Percentiles rank a stretch among this genome's conserved stretches.
Evolutionary conservation across 2,329 filamentous ascomycete species (phyloP).

Genomic region (Talaromyces albobiverticillius): DNA sequence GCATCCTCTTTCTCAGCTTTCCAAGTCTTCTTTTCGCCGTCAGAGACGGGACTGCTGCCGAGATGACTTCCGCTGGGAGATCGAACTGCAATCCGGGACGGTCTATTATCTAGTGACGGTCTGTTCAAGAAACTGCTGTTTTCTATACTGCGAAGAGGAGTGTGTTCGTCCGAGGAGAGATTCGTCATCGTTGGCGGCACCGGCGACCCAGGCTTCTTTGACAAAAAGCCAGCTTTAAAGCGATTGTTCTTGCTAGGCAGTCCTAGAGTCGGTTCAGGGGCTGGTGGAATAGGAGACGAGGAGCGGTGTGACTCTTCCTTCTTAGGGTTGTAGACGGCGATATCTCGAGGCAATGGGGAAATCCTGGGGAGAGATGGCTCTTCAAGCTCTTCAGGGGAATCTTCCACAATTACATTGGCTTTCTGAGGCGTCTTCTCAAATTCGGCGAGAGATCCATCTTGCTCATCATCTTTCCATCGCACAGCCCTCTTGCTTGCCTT

Average conservation of each 20-base stretch:
- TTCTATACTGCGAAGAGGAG: conserved; percentile 55
- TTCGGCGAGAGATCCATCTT: conserved; percentile 81
- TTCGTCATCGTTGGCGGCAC: conserved; percentile 58
- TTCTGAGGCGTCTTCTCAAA: conserved; percentile 88
- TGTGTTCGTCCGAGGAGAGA: conserved; percentile 55
- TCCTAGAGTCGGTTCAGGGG: conserved; percentile 58
- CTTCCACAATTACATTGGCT: conserved; percentile 56
- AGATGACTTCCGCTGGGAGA: conserved; percentile 36
- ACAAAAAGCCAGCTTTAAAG: conserved; percentile 85
- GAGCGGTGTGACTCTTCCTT: conserved; percentile 36
- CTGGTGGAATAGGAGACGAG: conserved; percentile 57
- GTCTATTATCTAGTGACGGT: conserved; percentile 40
- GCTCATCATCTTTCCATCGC: conserved; percentile 87
- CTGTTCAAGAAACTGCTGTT: conserved; percentile 49
- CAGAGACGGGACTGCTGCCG: conserved; percentile 37
- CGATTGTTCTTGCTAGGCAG: conserved; percentile 66
- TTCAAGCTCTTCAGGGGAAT: conserved; percentile 51
- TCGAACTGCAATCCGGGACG: conserved; percentile 36
- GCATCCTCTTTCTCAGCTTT: conserved; percentile 50
- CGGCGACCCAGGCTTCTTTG: conserved; percentile 68
- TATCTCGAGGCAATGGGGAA: conserved; percentile 47
- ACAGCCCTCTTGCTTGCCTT: conserved; percentile 76
- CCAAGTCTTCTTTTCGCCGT: conserved; percentile 48
- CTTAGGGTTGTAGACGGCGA: conserved; percentile 41
- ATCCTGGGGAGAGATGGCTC: conserved; percentile 48